Evolutionary conservation across 73 alveolate species (phyloP).

Genomic region (Strombidium stylifer): DNA sequence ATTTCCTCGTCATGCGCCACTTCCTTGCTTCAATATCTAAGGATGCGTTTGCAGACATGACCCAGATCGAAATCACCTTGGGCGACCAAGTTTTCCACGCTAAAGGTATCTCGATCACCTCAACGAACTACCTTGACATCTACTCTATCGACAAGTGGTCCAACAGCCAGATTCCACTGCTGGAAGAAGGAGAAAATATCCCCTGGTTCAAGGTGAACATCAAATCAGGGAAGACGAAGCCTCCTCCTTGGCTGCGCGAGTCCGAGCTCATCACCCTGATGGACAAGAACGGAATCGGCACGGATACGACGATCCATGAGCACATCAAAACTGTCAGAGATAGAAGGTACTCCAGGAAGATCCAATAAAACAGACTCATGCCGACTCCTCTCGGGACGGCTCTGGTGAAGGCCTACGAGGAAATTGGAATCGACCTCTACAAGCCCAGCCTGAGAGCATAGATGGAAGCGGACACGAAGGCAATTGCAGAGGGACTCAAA

Average conservation of each 20-base stretch:
- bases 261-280: slow-evolving; percentile 92
- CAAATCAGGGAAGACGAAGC: slow-evolving; percentile 85
- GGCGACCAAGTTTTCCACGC: slow-evolving; percentile 86
- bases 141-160: slow-evolving; percentile 95
- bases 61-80: slow-evolving; percentile 73
- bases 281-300: slow-evolving; percentile 99
- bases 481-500: slow-evolving; percentile 83
- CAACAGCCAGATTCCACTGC: slow-evolving; percentile 82
- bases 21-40: slow-evolving; percentile 94
- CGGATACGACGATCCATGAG: slow-evolving; percentile 99
- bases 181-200: slow-evolving; percentile 78
- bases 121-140: slow-evolving; percentile 87
- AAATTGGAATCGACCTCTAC: slow-evolving; percentile 82
- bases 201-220: slow-evolving; percentile 50
- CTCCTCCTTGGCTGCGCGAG: slow-evolving; percentile 96
- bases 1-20: slow-evolving; percentile 96
- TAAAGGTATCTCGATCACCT: slow-evolving; percentile 82
- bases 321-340: slow-evolving; percentile 97
- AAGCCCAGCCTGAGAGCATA: slow-evolving; percentile 94
- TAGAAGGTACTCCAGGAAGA: slow-evolving; percentile 92
- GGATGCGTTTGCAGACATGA: slow-evolving; percentile 97
- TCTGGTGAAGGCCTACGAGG: slow-evolving; percentile 85
- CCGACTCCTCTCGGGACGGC: slow-evolving; percentile 97
- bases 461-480: slow-evolving; percentile 94
- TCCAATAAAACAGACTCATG: slow-evolving; percentile 72